phyloP scores from a whole-genome alignment of 106 monocot species.

The Dendrobium nobile region DNA sequence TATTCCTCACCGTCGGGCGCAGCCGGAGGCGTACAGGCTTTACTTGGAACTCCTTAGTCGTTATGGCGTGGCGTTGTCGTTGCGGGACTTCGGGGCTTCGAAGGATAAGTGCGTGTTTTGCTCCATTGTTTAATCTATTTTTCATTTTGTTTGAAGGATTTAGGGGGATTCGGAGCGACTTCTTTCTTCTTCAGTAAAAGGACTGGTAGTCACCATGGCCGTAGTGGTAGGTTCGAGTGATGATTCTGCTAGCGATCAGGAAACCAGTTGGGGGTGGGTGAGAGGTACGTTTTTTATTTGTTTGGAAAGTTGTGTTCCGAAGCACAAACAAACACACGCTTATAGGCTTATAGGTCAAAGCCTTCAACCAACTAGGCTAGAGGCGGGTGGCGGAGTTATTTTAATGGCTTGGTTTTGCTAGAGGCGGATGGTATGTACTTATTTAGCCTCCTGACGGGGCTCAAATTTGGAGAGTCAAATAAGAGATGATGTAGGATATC shows the following conservation, averaged over 20 bases:
- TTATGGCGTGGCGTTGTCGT: slow-evolving; percentile 23
- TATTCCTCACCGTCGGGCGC: slow-evolving; percentile 33
- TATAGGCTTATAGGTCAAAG: too few relatives aligned
- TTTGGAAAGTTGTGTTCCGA: too few relatives aligned
- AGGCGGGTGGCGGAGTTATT: too few relatives aligned
- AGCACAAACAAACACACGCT: too few relatives aligned
- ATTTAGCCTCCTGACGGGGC: not conserved
- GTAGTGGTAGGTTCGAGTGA: not conserved
- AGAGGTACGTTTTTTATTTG: not conserved
- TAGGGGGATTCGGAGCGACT: not conserved
- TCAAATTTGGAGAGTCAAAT: too few relatives aligned
- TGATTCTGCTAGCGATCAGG: not conserved
- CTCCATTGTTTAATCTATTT: not conserved
- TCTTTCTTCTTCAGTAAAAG: not conserved
- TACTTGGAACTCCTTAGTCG: slow-evolving; percentile 58
- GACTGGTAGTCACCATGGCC: not conserved
- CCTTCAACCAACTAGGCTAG: too few relatives aligned
- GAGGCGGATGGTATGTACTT: not conserved
- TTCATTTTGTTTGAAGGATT: not conserved
- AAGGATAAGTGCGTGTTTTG: slow-evolving; percentile 45
- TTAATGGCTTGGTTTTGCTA: too few relatives aligned
- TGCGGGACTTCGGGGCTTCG: slow-evolving; percentile 16
- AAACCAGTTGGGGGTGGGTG: not conserved
- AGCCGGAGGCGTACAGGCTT: slow-evolving; percentile 71
- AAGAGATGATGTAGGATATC: too few relatives aligned